Evolutionary conservation across 2,329 filamentous ascomycete species (phyloP).

Genomic region (Pseudogymnoascus sp.): DNA sequence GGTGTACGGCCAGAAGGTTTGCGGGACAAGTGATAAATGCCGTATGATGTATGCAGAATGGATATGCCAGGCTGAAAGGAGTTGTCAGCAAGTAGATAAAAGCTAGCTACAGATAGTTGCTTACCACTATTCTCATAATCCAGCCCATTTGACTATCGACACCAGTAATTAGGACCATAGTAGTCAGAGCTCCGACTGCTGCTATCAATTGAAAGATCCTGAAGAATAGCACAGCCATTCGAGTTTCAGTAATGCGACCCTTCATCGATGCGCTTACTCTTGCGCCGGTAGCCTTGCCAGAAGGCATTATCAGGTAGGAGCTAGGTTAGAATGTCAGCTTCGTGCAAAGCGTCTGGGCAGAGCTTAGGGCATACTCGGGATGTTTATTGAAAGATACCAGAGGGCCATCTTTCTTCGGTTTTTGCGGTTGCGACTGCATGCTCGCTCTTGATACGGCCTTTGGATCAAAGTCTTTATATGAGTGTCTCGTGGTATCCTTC

Average conservation of each 20-base stretch:
- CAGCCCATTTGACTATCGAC: conserved; percentile 58
- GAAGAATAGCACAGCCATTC: conserved; percentile 61
- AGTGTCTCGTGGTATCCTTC: conserved; percentile 40
- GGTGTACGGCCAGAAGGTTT: conserved; percentile 64
- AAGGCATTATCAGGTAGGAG: conserved; percentile 55
- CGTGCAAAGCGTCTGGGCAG: neutral
- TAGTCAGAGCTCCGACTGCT: conserved; percentile 62
- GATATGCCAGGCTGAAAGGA: conserved; percentile 63
- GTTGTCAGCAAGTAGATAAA: conserved; percentile 17
- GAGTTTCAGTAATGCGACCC: conserved; percentile 58
- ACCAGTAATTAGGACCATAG: conserved; percentile 68
- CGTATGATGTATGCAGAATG: conserved; percentile 64
- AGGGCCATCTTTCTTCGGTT: conserved; percentile 63
- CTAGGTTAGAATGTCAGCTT: conserved; percentile 19
- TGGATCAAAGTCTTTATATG: conserved; percentile 65
- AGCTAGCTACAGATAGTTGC: conserved; percentile 26
- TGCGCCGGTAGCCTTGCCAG: conserved; percentile 51
- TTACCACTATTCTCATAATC: conserved; percentile 69
- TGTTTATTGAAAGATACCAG: conserved; percentile 77
- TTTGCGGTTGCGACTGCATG: conserved; percentile 54
- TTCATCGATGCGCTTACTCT: conserved; percentile 66
- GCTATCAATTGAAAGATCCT: conserved; percentile 60
- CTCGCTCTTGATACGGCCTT: conserved; percentile 78
- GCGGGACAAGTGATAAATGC: conserved; percentile 69
- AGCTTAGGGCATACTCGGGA: conserved; percentile 58